These are phyloP conservation scores for Aspergillus sp. DNA, from an alignment of 2,329 filamentous ascomycete species.

Conservation along the genomic window DNA sequence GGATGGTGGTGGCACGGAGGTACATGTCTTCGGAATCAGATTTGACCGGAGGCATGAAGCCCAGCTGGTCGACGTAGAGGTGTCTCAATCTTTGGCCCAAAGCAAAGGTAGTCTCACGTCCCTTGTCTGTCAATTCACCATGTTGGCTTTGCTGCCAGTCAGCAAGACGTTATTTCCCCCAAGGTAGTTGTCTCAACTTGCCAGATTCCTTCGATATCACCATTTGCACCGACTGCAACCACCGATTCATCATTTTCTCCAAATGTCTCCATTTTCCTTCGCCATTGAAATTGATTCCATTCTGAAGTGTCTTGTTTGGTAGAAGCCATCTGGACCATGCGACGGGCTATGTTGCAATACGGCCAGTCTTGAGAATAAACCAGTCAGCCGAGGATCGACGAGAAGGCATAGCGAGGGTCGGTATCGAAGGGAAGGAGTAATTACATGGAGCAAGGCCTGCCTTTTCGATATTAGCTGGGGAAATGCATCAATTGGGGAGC, in stretches of 20 bases:
- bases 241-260: conserved; percentile 64
- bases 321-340: conserved; percentile 61
- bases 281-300: conserved; percentile 59
- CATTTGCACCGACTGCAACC: conserved; percentile 61
- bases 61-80: conserved; percentile 71
- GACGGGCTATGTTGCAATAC: conserved; percentile 75
- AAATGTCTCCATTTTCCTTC: conserved; percentile 78
- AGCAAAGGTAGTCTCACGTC: conserved; percentile 65
- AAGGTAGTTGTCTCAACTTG: conserved; percentile 42
- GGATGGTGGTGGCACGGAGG: conserved; percentile 68
- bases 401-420: conserved; percentile 11
- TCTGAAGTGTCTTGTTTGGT: conserved; percentile 47
- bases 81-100: conserved; percentile 64
- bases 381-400: not conserved
- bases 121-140: conserved; percentile 70
- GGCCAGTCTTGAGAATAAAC: conserved; percentile 62
- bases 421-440: conserved; percentile 1
- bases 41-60: conserved; percentile 62
- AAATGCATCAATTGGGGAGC: conserved; percentile 1
- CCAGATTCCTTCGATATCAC: conserved; percentile 76
- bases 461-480: conserved; percentile 27
- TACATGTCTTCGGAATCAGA: conserved; percentile 59
- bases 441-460: conserved; percentile 48
- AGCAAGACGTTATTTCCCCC: not conserved
- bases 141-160: conserved; percentile 34